Percentiles rank a stretch among this genome's conserved stretches.
phyloP scores from a whole-genome alignment of 768 basidiomycete genomes.

The Tylopilus plumbeoviolaceoides region DNA sequence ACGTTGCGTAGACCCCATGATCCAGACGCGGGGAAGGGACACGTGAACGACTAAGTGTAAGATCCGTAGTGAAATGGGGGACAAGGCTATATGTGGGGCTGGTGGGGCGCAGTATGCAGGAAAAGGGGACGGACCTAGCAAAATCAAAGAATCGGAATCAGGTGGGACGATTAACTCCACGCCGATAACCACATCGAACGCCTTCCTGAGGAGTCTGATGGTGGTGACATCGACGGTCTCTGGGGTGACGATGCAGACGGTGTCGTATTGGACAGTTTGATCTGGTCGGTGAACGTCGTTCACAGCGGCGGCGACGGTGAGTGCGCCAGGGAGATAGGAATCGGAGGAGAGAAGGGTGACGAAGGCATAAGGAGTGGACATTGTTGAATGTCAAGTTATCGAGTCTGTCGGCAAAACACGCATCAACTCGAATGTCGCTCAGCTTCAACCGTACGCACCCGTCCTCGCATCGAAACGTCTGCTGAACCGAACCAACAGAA shows the following conservation, averaged over 20 bases:
- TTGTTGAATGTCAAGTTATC: conserved; percentile 25
- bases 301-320: conserved; percentile 81
- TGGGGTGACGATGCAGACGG: conserved; percentile 91
- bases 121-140: conserved; percentile 63
- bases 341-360: conserved; percentile 92
- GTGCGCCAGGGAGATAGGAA: conserved; percentile 88
- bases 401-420: conserved; percentile 6
- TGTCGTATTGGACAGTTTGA: conserved; percentile 55
- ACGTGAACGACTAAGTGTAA: conserved; percentile 9
- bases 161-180: conserved; percentile 83
- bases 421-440: conserved; percentile 25
- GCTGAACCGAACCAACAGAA: conserved; percentile 39
- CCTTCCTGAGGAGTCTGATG: conserved; percentile 73
- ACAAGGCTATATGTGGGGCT: neutral
- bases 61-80: conserved; percentile 3
- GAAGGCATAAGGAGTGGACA: conserved; percentile 74
- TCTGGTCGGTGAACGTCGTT: conserved; percentile 63
- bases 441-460: conserved; percentile 37
- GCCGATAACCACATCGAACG: conserved; percentile 83
- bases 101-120: neutral
- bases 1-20: conserved; percentile 14
- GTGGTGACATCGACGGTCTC: conserved; percentile 84
- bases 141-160: conserved; percentile 59
- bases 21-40: conserved; percentile 5
- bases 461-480: neutral